Conservation (phyloP, 2,329 filamentous ascomycete species). For the Fusarium lyarnte region DNA sequence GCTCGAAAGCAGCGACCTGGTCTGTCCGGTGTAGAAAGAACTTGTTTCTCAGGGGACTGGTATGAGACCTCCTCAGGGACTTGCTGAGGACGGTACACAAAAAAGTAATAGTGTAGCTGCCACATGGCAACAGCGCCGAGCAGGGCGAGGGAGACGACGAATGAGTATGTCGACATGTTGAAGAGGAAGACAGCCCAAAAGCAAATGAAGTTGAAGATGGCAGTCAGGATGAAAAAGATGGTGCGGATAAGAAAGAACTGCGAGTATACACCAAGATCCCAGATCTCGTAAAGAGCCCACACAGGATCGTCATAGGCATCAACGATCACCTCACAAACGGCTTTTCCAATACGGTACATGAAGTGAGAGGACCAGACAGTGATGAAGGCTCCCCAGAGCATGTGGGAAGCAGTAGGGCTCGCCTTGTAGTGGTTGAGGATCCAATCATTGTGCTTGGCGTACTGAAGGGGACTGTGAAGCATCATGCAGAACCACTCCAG, state of each 20-base stretch:
- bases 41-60: not conserved
- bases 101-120: constrained; percentile 9
- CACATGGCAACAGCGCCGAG: constrained; percentile 1
- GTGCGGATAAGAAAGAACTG: not conserved
- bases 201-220: not conserved
- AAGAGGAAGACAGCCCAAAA: not conserved
- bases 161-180: constrained; percentile 4
- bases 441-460: constrained; percentile 15
- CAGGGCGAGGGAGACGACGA: not conserved
- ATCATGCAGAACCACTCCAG: constrained; percentile 13
- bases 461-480: constrained; percentile 1
- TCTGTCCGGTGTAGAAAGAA: not conserved
- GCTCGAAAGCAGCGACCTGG: not conserved
- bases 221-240: not conserved
- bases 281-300: not conserved
- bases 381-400: constrained; percentile 18
- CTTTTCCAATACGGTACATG: not conserved
- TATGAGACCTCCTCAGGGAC: not conserved
- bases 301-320: not conserved
- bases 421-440: constrained; percentile 14
- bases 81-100: not conserved
- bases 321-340: not conserved
- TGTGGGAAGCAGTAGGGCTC: not conserved
- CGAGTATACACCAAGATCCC: not conserved
- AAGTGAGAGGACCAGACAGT: constrained; percentile 19